phyloP scores from a whole-genome alignment of 805 yeast genomes.

The Candida glaebosa region DNA sequence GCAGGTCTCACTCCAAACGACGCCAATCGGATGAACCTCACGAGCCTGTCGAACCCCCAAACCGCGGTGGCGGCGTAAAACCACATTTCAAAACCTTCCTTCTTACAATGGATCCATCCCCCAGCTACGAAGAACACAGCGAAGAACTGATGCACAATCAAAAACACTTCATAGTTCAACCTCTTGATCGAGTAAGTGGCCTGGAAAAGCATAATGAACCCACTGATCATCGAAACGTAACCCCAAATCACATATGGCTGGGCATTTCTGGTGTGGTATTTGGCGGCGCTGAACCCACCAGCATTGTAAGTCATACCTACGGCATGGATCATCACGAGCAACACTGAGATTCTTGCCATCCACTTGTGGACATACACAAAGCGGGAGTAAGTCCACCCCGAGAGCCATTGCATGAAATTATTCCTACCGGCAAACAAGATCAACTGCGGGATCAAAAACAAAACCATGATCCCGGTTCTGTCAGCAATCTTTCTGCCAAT shows the following conservation, averaged over 20 bases:
- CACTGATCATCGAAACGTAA: constrained; percentile 24
- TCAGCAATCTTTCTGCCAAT: constrained; percentile 47
- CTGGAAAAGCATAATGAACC: constrained; percentile 44
- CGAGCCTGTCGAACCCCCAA: constrained; percentile 35
- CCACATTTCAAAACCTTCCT: constrained; percentile 21
- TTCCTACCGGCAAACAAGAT: constrained; percentile 70
- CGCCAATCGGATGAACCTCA: constrained; percentile 26
- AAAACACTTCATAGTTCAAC: constrained; percentile 49
- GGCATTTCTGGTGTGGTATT: constrained; percentile 27
- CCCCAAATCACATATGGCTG: constrained; percentile 26
- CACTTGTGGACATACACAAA: constrained; percentile 60
- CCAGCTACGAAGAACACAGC: constrained; percentile 46
- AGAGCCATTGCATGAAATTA: constrained; percentile 55
- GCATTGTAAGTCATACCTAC: constrained; percentile 44
- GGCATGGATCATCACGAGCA: constrained; percentile 46
- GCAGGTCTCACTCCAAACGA: constrained; percentile 35
- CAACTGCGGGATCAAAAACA: constrained; percentile 53
- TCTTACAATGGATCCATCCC: constrained; percentile 51
- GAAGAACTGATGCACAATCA: constrained; percentile 29
- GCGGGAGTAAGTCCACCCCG: constrained; percentile 53
- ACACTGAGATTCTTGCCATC: constrained; percentile 43
- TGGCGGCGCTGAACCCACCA: constrained; percentile 16
- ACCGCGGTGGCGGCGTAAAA: constrained; percentile 29
- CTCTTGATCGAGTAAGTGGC: constrained; percentile 51
- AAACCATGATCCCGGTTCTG: constrained; percentile 50